A percentile compares a stretch with the other conserved stretches of the same genome.
These are phyloP conservation scores for Cladosporium austrohemisphaericum DNA, from an alignment of 2,329 filamentous ascomycete species.

Conservation along the genomic window DNA sequence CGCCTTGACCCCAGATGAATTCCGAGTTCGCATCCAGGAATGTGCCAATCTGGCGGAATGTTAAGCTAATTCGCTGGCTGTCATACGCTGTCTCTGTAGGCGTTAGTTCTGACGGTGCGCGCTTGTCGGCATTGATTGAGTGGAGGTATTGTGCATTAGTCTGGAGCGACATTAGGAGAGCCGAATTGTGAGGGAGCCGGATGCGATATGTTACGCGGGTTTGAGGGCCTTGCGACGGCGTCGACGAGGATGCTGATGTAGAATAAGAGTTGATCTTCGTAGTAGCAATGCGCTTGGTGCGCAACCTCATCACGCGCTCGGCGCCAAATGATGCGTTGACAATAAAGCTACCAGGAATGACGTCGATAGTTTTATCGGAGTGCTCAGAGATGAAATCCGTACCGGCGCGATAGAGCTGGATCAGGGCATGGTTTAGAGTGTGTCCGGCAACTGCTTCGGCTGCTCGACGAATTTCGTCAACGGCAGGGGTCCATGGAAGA, in stretches of 20 bases:
- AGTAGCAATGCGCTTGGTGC: slow-evolving; percentile 63
- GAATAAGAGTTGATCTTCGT: background rate
- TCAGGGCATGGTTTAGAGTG: slow-evolving; percentile 81
- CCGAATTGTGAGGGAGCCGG: slow-evolving; percentile 78
- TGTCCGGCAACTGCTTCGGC: slow-evolving; percentile 75
- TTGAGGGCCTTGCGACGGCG: background rate
- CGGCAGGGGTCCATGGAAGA: slow-evolving; percentile 68
- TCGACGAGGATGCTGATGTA: background rate
- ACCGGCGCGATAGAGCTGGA: slow-evolving; percentile 87
- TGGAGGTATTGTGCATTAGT: slow-evolving; percentile 90
- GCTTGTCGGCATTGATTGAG: slow-evolving; percentile 84
- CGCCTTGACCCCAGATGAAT: slow-evolving; percentile 89
- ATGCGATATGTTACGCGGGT: slow-evolving; percentile 62
- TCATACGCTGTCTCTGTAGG: slow-evolving; percentile 66
- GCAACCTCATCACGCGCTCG: slow-evolving; percentile 81
- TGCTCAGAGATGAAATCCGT: slow-evolving; percentile 94
- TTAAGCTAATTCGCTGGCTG: slow-evolving; percentile 82
- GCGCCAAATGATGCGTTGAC: slow-evolving; percentile 94
- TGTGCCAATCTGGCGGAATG: slow-evolving; percentile 85
- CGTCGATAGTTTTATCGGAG: slow-evolving; percentile 93
- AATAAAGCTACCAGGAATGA: slow-evolving; percentile 74
- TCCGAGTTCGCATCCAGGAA: slow-evolving; percentile 65
- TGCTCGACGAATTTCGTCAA: slow-evolving; percentile 62
- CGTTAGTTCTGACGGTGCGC: slow-evolving; percentile 63
- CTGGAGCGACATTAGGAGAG: slow-evolving; percentile 73